phyloP scores from a whole-genome alignment of 2,329 filamentous ascomycete species.

The Thielaviopsis punctulata region DNA sequence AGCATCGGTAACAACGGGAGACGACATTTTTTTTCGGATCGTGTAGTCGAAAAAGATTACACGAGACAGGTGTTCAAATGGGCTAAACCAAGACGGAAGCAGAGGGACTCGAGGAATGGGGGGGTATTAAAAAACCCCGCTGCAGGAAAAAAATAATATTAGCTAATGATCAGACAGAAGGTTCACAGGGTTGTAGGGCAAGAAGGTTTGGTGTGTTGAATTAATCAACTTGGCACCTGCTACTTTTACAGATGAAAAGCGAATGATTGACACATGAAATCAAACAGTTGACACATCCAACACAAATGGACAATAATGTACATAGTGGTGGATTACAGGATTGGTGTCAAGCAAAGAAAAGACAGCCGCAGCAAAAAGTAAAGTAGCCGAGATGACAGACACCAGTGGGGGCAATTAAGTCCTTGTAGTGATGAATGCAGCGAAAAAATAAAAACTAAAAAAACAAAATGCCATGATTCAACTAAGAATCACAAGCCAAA shows the following conservation, averaged over 20 bases:
- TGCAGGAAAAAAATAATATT: not conserved
- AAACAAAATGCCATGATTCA: not conserved
- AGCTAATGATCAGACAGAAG: not conserved
- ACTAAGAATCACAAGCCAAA: not conserved
- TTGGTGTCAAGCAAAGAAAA: not conserved
- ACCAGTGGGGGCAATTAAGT: not conserved
- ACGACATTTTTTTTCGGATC: constrained; percentile 32
- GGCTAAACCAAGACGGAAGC: constrained; percentile 9
- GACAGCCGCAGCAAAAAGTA: not conserved
- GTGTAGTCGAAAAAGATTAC: constrained; percentile 10
- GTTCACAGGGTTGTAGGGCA: not conserved
- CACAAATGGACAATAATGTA: too few relatives aligned
- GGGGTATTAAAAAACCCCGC: constrained; percentile 7
- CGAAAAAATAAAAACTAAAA: not conserved
- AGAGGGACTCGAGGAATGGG: constrained; percentile 4
- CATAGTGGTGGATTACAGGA: too few relatives aligned
- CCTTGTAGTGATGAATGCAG: not conserved
- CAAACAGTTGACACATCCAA: too few relatives aligned
- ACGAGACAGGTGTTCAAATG: constrained; percentile 10
- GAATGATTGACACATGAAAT: too few relatives aligned
- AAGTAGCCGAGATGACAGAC: not conserved
- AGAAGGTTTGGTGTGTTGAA: not conserved
- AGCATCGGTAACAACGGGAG: constrained; percentile 54
- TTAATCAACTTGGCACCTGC: too few relatives aligned
- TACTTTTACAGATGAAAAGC: too few relatives aligned